Base-by-base conservation (phyloP, 2,329 filamentous ascomycete genomes). In the Epichloe uncinata region DNA sequence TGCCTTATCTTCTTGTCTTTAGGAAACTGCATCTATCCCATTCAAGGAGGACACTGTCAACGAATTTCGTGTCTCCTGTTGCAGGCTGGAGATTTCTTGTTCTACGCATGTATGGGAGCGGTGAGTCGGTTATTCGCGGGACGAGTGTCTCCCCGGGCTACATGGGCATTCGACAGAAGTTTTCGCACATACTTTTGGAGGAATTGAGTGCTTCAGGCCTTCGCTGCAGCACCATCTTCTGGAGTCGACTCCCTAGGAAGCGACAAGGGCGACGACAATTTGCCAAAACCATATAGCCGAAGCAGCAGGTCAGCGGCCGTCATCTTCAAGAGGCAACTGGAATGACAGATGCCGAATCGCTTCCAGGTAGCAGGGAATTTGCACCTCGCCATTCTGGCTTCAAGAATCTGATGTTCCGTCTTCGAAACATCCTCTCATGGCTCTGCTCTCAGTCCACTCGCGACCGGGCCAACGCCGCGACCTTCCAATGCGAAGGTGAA, bases 1-100 rank as follows among this genome's bases (percentile, higher is more conserved):
- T 54, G 50, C 53, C 48, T 50, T 40, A 16, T 48, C 18, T 34
- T 50, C 18, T n/a, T 3, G 1, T 37, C 2, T 16, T 8, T 35
- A 12, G 12, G 4, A 22, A 22, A 26, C 26, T 35, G 38, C 3
- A 18, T 9, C 6, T 16, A 16, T 13, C 18, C 7, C 13, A 3
- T n/a, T 15, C 36, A 13, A 9, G 16, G 36, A 16, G 15, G 2
- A 36, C 26, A 20, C 12, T 35, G 26, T 34, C 6, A 12, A 20
- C 42, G 9, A 45, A 9, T n/a, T 3, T 37, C n/a, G 9, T n/a
- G 13, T 43, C 8, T 43, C 16, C 33, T 12, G 16, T 34, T 8
- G 20, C 22, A 4, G 18, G 16, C n/a, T 30, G 7, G 13, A 22
- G 15, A 22, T 3, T 3, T 34, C 7, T 41, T 30, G n/a, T 37